Evolutionary conservation across 768 basidiomycete species (phyloP), one percentile per base, ranked within the genome.

Genomic region (Lanmaoa rubissima): DNA sequence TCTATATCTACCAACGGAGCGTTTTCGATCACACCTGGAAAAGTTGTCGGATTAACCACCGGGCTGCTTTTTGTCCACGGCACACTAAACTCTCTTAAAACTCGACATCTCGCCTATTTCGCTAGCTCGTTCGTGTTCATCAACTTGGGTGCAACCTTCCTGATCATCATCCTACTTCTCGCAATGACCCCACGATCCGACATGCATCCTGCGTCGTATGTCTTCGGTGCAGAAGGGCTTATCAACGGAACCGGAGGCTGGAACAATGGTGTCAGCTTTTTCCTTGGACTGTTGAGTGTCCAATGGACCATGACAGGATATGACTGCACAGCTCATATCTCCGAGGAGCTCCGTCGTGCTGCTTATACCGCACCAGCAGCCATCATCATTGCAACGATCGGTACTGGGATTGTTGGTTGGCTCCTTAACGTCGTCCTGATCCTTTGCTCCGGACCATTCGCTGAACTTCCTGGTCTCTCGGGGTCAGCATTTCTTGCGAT

Each of bases 351-450:
- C 43, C 78, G 73, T 61, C 76, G 79, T 45, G 82, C 82, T 2
- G 82, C 82, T 1, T 77, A 78, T 51, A 75, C 79, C 19, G 75
- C 76, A 19, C 76, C 76, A 36, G 69, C 67, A 21, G 76, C 81
- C 6, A 78, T 79, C 57, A 71, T 79, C 59, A 73, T 75, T 17
- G 76, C 79, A 26, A 74, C 72, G 24, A 66, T 80, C 36, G 80
- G 80, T 28, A 80, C 79, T 0, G 76, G 73, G 41, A 61, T 79
- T 19, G 65, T 79, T 50, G 83, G 84, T 36, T 86, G 84, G 84
- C 61, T 87, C n/a, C 79, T 86, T 53, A 87, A 87, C 68, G 82
- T 87, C 58, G 76, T 77, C 3, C 68, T 86, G 40, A 73, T 86
- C 10, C 74, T 86, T n/a, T 86, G 82, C 67, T 81, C 81, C 1